Percentiles rank a stretch among this genome's conserved stretches.
These are phyloP conservation scores for Lycium ferocissimum DNA, from an alignment of 257 asterid species.

Conservation along the genomic window DNA sequence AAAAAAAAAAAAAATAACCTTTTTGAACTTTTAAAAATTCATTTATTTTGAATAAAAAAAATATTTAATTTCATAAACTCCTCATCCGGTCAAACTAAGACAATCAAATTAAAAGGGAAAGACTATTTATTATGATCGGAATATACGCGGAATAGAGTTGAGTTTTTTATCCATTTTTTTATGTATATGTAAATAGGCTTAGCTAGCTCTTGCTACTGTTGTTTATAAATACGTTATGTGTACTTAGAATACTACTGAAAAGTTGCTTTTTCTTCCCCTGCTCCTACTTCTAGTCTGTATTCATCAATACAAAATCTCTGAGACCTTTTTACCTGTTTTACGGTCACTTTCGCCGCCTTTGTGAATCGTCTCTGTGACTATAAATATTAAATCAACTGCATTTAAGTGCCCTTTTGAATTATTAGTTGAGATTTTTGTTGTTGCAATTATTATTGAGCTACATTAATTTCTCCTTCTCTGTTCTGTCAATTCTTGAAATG, in stretches of 20 bases:
- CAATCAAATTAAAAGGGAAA: no score
- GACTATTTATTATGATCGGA: no score
- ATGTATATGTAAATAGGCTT: background rate
- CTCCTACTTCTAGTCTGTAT: background rate
- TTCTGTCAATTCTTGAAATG: slow-evolving; percentile 3
- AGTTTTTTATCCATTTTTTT: no score
- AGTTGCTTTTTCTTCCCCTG: background rate
- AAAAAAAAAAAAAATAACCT: no score
- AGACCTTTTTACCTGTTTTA: background rate
- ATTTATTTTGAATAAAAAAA: no score
- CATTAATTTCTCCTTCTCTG: background rate
- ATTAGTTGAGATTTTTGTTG: background rate
- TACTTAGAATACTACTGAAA: background rate
- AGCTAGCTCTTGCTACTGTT: background rate
- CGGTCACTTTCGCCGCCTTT: slow-evolving; percentile 15
- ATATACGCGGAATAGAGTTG: no score
- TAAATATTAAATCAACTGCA: background rate
- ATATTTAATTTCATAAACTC: no score
- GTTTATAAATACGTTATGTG: background rate
- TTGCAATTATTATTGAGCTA: background rate
- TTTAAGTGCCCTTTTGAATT: background rate
- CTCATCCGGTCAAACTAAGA: no score
- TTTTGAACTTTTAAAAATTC: no score
- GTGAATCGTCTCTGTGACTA: background rate
- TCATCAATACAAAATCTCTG: background rate